Conservation (phyloP, 495 filamentous ascomycete species). For the Aspergillus carlsbadensis region DNA sequence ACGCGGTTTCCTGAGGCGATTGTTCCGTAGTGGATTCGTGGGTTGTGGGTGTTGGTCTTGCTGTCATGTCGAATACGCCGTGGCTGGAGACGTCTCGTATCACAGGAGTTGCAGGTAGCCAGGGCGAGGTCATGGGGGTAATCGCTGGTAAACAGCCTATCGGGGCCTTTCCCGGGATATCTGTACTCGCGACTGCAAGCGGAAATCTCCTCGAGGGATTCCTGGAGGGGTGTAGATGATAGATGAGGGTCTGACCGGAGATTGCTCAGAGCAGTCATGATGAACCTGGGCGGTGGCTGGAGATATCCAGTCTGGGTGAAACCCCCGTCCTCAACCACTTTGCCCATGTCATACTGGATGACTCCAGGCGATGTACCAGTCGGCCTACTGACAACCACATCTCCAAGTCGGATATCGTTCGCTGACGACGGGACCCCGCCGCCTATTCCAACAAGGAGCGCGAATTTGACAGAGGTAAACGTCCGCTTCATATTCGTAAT, state of each 20-base stretch:
- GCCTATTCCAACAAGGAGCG: slow-evolving; percentile 43
- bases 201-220: background rate
- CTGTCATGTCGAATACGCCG: too few species aligned
- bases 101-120: background rate
- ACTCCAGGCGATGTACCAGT: background rate
- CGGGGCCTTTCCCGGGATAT: background rate
- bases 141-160: background rate
- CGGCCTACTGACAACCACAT: slow-evolving; percentile 30
- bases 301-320: slow-evolving; percentile 11
- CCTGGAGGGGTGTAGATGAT: background rate
- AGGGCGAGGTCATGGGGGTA: background rate
- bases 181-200: background rate
- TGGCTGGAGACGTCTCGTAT: background rate
- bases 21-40: slow-evolving; percentile 3
- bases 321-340: slow-evolving; percentile 3
- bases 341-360: slow-evolving; percentile 40
- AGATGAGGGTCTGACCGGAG: slow-evolving; percentile 1
- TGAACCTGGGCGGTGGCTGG: slow-evolving; percentile 10
- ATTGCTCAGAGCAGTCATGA: slow-evolving; percentile 14
- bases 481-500: slow-evolving; percentile 29
- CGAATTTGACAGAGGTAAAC: slow-evolving; percentile 31
- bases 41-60: background rate
- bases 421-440: slow-evolving; percentile 28
- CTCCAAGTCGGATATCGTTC: slow-evolving; percentile 33
- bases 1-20: background rate